Evolutionary conservation across 1,139 yeast genomes (phyloP).

Genomic region (Taphrina pruni): DNA sequence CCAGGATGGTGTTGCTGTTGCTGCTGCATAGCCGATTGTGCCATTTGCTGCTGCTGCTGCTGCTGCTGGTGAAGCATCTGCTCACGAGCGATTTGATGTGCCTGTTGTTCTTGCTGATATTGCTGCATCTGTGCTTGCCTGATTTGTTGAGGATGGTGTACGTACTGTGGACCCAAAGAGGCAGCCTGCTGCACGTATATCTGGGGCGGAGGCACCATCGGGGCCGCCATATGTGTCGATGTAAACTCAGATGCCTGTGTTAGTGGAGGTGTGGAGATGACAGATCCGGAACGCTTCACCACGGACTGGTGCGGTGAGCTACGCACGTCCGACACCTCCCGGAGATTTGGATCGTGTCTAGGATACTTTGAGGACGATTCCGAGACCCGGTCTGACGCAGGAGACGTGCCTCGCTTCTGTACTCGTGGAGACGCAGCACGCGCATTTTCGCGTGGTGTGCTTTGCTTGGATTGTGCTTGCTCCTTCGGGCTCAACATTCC

Average conservation of each 20-base stretch:
- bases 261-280: slow-evolving; percentile 14
- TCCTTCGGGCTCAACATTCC: not conserved
- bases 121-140: slow-evolving; percentile 15
- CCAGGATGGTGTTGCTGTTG: slow-evolving; percentile 2
- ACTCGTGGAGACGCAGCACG: slow-evolving; percentile 7
- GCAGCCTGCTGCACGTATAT: slow-evolving; percentile 7
- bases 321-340: slow-evolving; percentile 22
- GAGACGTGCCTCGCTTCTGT: slow-evolving; percentile 20
- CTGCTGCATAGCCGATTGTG: not conserved
- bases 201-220: slow-evolving; percentile 28
- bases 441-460: not conserved
- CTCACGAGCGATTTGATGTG: slow-evolving; percentile 1
- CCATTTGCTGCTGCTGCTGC: slow-evolving; percentile 2
- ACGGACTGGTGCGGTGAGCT: slow-evolving; percentile 23
- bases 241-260: slow-evolving; percentile 5
- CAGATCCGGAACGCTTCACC: not conserved
- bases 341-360: slow-evolving; percentile 3
- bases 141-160: not conserved
- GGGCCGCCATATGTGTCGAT: slow-evolving; percentile 21
- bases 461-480: not conserved
- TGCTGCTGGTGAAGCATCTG: slow-evolving; percentile 8
- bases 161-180: slow-evolving; percentile 12
- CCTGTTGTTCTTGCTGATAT: not conserved
- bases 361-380: slow-evolving; percentile 1
- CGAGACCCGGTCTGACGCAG: not conserved